Evolutionary conservation across 2,329 filamentous ascomycete genomes (phyloP).

Genomic region (Aspergillus sergii): DNA sequence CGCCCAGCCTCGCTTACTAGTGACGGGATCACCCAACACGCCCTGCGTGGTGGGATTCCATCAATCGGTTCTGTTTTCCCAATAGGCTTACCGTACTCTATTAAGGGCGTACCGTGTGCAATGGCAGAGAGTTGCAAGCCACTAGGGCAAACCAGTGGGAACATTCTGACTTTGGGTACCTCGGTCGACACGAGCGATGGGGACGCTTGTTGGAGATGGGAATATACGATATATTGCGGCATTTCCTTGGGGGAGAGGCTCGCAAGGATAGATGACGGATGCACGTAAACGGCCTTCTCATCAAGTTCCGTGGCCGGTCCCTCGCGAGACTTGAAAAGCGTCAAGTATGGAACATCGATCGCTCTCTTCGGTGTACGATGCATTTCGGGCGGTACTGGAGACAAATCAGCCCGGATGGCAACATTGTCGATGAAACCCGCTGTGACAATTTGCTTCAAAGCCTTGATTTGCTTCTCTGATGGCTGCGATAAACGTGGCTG

Average conservation of each 20-base stretch:
- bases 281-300: conserved; percentile 78
- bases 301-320: conserved; percentile 46
- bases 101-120: conserved; percentile 79
- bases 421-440: conserved; percentile 94
- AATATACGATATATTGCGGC: conserved; percentile 86
- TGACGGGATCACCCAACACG: conserved; percentile 82
- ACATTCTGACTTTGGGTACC: conserved; percentile 77
- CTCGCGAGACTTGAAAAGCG: conserved; percentile 70
- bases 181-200: conserved; percentile 58
- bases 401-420: conserved; percentile 86
- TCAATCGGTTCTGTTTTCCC: conserved; percentile 68
- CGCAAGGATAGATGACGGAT: conserved; percentile 80
- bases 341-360: conserved; percentile 89
- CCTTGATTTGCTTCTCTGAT: conserved; percentile 70
- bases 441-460: conserved; percentile 87
- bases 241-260: conserved; percentile 70
- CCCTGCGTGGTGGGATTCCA: conserved; percentile 57
- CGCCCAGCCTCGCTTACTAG: conserved; percentile 69
- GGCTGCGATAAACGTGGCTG: conserved; percentile 58
- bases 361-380: conserved; percentile 75
- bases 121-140: conserved; percentile 75
- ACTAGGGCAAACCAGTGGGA: conserved; percentile 78
- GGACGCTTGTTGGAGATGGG: conserved; percentile 73
- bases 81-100: conserved; percentile 87
- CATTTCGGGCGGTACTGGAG: conserved; percentile 70